phyloP scores from a whole-genome alignment of 805 yeast species.

The Saturnispora galanensis region DNA sequence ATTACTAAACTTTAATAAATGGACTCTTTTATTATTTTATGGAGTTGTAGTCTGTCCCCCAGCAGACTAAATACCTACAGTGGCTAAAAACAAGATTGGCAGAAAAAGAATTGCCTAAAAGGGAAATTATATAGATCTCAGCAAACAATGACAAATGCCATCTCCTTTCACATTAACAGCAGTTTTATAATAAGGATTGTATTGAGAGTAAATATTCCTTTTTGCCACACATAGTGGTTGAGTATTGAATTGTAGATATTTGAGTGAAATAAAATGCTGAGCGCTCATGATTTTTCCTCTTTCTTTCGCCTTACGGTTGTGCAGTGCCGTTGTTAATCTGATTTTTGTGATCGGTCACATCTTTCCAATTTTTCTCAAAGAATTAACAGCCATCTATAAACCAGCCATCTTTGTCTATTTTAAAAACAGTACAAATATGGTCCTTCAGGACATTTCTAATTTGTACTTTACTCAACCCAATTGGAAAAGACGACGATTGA shows the following conservation, averaged over 20 bases:
- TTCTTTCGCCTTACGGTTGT: not conserved
- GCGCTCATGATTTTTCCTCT: not conserved
- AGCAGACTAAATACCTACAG: no score
- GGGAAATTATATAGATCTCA: not conserved
- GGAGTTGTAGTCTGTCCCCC: not conserved
- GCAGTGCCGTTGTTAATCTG: not conserved
- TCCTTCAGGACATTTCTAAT: slow-evolving; percentile 3
- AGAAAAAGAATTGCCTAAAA: not conserved
- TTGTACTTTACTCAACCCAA: not conserved
- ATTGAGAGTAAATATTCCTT: no score
- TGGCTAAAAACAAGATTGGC: slow-evolving; percentile 1
- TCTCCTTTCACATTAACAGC: no score
- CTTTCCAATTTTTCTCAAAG: not conserved
- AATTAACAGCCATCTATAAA: not conserved
- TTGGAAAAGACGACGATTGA: slow-evolving; percentile 5
- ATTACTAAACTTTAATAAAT: not conserved
- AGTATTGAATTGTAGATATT: no score
- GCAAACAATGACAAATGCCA: no score
- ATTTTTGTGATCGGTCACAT: slow-evolving; percentile 6
- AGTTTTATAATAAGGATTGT: no score
- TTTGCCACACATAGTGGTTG: no score
- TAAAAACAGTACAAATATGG: not conserved
- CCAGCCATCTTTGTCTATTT: slow-evolving; percentile 5
- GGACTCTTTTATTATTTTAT: not conserved
- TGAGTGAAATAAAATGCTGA: not conserved